Percentiles rank a stretch among this genome's conserved stretches.
These are phyloP conservation scores for Boletus rubroflammeus DNA, from an alignment of 768 basidiomycete species.

Conservation along the genomic window DNA sequence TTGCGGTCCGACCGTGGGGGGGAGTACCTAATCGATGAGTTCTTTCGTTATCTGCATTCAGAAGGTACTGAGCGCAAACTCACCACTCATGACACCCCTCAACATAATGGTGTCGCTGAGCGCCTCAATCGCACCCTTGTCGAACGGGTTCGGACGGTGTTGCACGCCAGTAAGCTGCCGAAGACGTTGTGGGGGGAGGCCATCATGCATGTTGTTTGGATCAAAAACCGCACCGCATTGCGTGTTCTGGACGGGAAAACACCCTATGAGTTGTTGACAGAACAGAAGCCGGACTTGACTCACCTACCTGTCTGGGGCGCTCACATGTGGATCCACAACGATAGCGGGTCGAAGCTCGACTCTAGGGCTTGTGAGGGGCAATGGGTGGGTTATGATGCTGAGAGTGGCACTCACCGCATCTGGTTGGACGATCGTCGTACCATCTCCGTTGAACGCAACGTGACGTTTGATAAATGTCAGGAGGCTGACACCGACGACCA, in stretches of 20 bases:
- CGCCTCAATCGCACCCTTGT: too few relatives aligned
- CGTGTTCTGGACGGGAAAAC: neutral
- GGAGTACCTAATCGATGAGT: neutral
- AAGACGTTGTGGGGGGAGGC: neutral
- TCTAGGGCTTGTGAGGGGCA: neutral
- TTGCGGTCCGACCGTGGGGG: neutral
- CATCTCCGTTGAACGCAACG: too few relatives aligned
- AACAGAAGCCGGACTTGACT: neutral
- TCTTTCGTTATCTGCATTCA: neutral
- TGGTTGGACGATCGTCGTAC: too few relatives aligned
- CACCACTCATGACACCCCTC: neutral
- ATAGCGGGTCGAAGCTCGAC: neutral
- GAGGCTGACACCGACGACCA: too few relatives aligned
- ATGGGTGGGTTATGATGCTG: neutral
- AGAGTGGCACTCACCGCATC: neutral
- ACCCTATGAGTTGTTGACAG: neutral
- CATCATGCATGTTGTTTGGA: neutral
- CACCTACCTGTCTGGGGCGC: neutral
- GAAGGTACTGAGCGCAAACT: neutral
- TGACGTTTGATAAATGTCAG: too few relatives aligned
- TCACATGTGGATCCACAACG: neutral
- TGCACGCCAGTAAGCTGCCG: neutral
- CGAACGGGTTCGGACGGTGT: too few relatives aligned
- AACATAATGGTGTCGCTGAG: too few relatives aligned
- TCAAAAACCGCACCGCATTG: neutral